phyloP scores from a whole-genome alignment of 106 monocot species.

The Amphibolis antarctica region DNA sequence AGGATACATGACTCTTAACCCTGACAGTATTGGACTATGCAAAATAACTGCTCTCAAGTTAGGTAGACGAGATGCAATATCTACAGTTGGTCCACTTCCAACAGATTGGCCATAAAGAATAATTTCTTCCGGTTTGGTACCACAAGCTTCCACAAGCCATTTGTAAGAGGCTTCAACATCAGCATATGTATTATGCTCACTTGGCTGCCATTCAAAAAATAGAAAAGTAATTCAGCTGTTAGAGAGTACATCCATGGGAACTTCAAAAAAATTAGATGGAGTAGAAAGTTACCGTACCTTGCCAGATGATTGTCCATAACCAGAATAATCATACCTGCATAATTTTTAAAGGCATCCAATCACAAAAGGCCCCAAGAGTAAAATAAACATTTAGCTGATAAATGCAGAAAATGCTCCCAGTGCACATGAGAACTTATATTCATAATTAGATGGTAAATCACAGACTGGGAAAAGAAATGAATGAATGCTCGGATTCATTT shows the following conservation, averaged over 20 bases:
- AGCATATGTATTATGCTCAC: conserved; percentile 40
- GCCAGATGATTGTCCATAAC: conserved; percentile 43
- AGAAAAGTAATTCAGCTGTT: background rate
- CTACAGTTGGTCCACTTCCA: conserved; percentile 42
- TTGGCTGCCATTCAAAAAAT: conserved; percentile 19
- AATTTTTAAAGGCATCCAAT: background rate
- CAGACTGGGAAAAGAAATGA: too few relatives aligned
- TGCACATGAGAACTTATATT: too few relatives aligned
- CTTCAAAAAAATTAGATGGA: background rate
- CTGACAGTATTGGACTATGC: conserved; percentile 41
- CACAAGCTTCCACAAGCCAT: conserved; percentile 29
- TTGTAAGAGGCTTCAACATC: conserved; percentile 40
- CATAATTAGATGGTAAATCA: too few relatives aligned
- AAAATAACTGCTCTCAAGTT: conserved; percentile 32
- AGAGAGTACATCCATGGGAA: background rate
- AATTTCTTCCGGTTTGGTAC: conserved; percentile 32
- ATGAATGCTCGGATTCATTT: too few relatives aligned
- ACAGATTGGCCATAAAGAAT: conserved; percentile 46
- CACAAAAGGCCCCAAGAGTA: background rate
- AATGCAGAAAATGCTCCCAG: background rate
- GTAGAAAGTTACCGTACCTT: conserved; percentile 15
- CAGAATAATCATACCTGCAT: conserved; percentile 44
- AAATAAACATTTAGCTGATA: background rate
- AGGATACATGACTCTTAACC: conserved; percentile 44
- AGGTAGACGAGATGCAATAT: conserved; percentile 31